Evolutionary conservation across 176 grass and related monocot genomes (phyloP), one percentile per base, ranked within the genome.

Genomic region (Oryza meridionalis): DNA sequence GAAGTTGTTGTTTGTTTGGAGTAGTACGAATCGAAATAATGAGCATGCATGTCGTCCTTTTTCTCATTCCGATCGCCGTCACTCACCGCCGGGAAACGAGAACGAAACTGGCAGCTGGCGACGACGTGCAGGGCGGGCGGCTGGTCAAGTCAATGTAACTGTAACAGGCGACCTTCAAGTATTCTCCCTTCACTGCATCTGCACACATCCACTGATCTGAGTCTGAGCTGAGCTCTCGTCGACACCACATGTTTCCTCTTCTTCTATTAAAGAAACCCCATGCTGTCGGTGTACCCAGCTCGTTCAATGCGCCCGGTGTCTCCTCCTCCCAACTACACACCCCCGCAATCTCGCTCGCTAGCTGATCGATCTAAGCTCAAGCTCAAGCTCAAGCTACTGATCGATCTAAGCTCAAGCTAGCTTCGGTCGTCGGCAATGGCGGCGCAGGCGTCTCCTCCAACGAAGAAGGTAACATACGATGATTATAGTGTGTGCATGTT

Each of bases 381-480:
- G 14, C 3, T 2, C 0, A 5, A 15, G 14, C 3, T 13, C 47
- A 14, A 16, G 10, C 35, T 37, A 31, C 29, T 31, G 29, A 31
- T 31, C 2, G 38, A 40, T 19, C 51, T n/a, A 21, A 55, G 14
- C 51, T 3, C 32, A 4, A 37, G 35, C 37, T 38, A 38, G 6
- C 44, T 17, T 0, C 49, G 13, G 13, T 35, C 14, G 7, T 80
- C 64, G 27, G 51, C 80, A 26, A 86, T 82, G 37, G 37, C 37
- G 79, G 86, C 29, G 29, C 27, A 29, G 27, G 29, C 88, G 14
- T 80, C 80, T 76, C 69, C 72, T 86, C 24, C 82, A n/a, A 15
- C 69, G 22, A 88, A 88, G 86, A 91, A 91, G 92, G 85, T 76
- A 70, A 6, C 15, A 53, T 47, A 4, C 14, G 45, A 1, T 47